A percentile compares a stretch with the other conserved stretches of the same genome.
Evolutionary conservation across 2,329 filamentous ascomycete species (phyloP).

Genomic region (Nothophaeocryptopus gaeumannii): DNA sequence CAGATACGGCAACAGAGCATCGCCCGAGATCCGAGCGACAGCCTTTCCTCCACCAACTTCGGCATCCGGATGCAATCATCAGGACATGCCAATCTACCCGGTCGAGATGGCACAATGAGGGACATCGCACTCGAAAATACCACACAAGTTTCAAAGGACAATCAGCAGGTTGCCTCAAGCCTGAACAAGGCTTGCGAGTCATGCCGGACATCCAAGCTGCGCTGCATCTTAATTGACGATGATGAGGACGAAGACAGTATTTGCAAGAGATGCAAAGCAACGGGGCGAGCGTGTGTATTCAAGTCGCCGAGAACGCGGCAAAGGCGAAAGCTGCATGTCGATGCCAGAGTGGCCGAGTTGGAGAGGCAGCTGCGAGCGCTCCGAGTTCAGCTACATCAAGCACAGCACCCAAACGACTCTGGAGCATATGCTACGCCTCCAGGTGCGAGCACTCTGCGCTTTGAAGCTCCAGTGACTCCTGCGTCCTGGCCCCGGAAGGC

Average conservation of each 20-base stretch:
- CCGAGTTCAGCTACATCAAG: constrained; percentile 6
- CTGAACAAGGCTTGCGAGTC: constrained; percentile 2
- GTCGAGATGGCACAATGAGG: too few relatives aligned
- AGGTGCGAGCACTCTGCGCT: not conserved
- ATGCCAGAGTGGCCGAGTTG: constrained; percentile 9
- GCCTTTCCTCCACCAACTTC: too few relatives aligned
- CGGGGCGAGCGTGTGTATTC: constrained; percentile 6
- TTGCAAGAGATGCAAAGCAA: constrained; percentile 9
- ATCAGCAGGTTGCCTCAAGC: too few relatives aligned
- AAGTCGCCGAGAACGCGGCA: constrained; percentile 7
- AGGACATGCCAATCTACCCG: too few relatives aligned
- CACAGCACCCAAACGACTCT: constrained; percentile 1
- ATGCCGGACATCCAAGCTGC: constrained; percentile 6
- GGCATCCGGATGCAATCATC: too few relatives aligned
- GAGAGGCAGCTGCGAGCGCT: constrained; percentile 9
- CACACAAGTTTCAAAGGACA: too few relatives aligned
- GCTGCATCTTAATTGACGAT: constrained; percentile 4
- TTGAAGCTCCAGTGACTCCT: constrained; percentile 9
- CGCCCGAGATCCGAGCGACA: too few relatives aligned
- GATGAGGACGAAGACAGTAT: constrained; percentile 1
- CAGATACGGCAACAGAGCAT: too few relatives aligned
- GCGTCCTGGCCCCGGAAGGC: constrained; percentile 7
- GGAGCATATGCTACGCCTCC: not conserved
- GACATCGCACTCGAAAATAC: too few relatives aligned
- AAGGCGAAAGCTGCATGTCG: constrained; percentile 7